Conservation (phyloP, 164 flowering plant species). For the Brasenia schreberi region DNA sequence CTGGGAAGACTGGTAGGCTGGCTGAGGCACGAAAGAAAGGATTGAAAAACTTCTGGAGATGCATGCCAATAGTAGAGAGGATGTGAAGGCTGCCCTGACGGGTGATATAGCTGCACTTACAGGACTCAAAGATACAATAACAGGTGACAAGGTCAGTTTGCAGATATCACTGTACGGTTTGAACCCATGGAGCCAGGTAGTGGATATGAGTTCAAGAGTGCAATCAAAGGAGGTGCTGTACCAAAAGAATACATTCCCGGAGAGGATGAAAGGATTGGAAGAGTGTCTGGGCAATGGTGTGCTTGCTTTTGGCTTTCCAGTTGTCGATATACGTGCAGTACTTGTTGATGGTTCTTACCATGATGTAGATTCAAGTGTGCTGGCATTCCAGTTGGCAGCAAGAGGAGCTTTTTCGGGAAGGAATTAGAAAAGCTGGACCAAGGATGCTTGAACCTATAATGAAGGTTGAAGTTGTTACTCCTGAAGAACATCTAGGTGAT, state of each 20-base stretch:
- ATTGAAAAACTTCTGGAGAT: too few species aligned
- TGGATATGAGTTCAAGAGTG: constrained; percentile 93
- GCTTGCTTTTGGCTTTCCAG: constrained; percentile 86
- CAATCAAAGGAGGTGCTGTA: constrained; percentile 91
- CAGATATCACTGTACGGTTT: constrained; percentile 65
- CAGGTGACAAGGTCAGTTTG: constrained; percentile 76
- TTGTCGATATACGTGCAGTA: constrained; percentile 83
- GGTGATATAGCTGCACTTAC: too few species aligned
- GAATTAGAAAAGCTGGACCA: constrained; percentile 71
- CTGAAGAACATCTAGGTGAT: constrained; percentile 96
- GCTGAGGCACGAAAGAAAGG: too few species aligned
- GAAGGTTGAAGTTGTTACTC: constrained; percentile 94
- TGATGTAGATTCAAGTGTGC: constrained; percentile 95
- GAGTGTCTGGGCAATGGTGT: constrained; percentile 89
- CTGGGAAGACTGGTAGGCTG: too few species aligned
- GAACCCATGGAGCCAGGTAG: constrained; percentile 67
- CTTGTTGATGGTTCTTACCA: constrained; percentile 86
- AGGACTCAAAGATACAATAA: too few species aligned
- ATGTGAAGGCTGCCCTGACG: too few species aligned
- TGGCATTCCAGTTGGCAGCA: constrained; percentile 95
- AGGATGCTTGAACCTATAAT: constrained; percentile 90
- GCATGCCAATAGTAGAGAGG: too few species aligned
- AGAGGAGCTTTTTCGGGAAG: constrained; percentile 91
- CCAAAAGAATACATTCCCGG: constrained; percentile 96
- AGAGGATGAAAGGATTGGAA: constrained; percentile 83